Conservation (phyloP, 1,284 basidiomycete species). For the Cutaneotrichosporon sp. region DNA sequence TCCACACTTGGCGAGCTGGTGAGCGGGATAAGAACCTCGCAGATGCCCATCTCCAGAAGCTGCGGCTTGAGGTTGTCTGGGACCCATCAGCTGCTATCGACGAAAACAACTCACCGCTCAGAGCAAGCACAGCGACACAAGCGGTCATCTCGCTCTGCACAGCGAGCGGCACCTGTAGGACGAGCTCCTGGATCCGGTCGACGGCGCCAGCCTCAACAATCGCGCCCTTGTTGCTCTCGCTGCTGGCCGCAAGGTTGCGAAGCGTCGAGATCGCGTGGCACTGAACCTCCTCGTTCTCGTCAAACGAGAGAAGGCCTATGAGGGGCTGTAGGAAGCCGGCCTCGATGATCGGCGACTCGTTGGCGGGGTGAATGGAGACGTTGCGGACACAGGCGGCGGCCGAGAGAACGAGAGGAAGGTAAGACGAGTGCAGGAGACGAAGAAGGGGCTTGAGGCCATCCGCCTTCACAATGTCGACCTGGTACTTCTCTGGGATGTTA, state of each 20-base stretch:
- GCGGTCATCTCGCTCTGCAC: slow-evolving; percentile 99
- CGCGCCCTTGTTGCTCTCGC: slow-evolving; percentile 97
- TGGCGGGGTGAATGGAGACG: slow-evolving; percentile 97
- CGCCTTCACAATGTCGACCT: slow-evolving; percentile 96
- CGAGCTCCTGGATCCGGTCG: slow-evolving; percentile 94
- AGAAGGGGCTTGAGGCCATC: slow-evolving; percentile 91
- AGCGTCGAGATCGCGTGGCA: slow-evolving; percentile 99
- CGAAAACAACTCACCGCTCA: slow-evolving; percentile 67
- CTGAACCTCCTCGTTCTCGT: slow-evolving; percentile 98
- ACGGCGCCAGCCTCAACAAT: slow-evolving; percentile 99
- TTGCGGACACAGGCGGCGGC: slow-evolving; percentile 99
- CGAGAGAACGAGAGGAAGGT: slow-evolving; percentile 97
- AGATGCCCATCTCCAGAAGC: slow-evolving; percentile 96
- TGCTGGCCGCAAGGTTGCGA: slow-evolving; percentile 93
- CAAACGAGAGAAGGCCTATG: slow-evolving; percentile 95
- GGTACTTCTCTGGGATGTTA: slow-evolving; percentile 83
- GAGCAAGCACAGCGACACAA: slow-evolving; percentile 89
- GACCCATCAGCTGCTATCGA: not conserved
- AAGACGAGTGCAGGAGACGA: slow-evolving; percentile 93
- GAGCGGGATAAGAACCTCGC: slow-evolving; percentile 94
- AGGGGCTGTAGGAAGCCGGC: slow-evolving; percentile 95
- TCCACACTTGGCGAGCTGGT: slow-evolving; percentile 96
- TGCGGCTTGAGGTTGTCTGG: slow-evolving; percentile 92
- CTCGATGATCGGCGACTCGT: slow-evolving; percentile 99
- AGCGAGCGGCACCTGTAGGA: slow-evolving; percentile 90